phyloP scores from a whole-genome alignment of 2,329 filamentous ascomycete genomes.

The Dendrostoma leiphaemia region DNA sequence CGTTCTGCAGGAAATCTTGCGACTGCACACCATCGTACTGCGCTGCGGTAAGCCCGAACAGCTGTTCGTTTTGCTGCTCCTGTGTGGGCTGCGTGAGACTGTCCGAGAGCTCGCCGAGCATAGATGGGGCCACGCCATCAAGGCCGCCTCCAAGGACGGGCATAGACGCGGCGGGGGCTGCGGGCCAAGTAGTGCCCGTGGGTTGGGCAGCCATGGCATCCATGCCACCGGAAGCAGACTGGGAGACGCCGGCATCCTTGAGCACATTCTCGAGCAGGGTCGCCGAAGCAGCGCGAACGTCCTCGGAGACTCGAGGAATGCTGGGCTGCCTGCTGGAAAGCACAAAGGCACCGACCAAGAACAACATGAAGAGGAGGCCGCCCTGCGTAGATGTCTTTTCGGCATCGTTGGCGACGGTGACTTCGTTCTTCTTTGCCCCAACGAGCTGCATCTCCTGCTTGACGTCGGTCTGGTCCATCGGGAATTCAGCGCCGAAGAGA shows the following conservation, averaged over 20 bases:
- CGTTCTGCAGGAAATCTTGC: slow-evolving; percentile 66
- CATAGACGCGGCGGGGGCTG: slow-evolving; percentile 37
- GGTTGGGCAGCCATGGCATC: slow-evolving; percentile 49
- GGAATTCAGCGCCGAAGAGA: slow-evolving; percentile 68
- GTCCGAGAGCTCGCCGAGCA: slow-evolving; percentile 66
- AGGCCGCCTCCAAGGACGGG: slow-evolving; percentile 41
- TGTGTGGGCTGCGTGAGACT: slow-evolving; percentile 72
- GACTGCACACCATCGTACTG: slow-evolving; percentile 86
- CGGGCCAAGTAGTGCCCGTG: slow-evolving; percentile 48
- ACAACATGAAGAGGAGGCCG: slow-evolving; percentile 86
- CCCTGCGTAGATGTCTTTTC: slow-evolving; percentile 73
- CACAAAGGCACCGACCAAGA: slow-evolving; percentile 94
- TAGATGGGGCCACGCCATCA: slow-evolving; percentile 53
- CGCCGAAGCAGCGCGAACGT: slow-evolving; percentile 75
- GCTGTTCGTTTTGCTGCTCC: slow-evolving; percentile 83
- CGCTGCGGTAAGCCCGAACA: slow-evolving; percentile 80
- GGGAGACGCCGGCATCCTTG: slow-evolving; percentile 70
- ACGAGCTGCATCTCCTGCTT: slow-evolving; percentile 59
- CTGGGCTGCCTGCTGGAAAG: slow-evolving; percentile 80
- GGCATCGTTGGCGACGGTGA: slow-evolving; percentile 43
- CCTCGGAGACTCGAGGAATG: slow-evolving; percentile 76
- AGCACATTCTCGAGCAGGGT: slow-evolving; percentile 77
- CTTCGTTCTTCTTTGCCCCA: slow-evolving; percentile 52
- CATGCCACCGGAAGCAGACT: slow-evolving; percentile 38
- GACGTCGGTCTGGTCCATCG: slow-evolving; percentile 56